Conservation (phyloP, 2,329 filamentous ascomycete species). For the Coniella lustricola region DNA sequence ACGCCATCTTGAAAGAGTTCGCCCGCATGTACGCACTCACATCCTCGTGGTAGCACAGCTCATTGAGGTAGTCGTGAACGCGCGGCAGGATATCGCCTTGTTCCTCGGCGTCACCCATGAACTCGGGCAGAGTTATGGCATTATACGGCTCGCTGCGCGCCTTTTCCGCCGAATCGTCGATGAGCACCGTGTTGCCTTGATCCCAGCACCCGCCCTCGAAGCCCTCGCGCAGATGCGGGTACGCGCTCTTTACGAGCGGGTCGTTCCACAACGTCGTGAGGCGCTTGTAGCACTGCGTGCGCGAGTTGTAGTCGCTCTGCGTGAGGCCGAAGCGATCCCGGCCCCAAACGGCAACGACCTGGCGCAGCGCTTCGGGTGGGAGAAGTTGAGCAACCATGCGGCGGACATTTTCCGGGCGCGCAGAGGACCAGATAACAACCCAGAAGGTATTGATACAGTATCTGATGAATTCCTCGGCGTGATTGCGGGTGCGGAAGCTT, state of each 20-base stretch:
- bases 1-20: conserved; percentile 39
- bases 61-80: conserved; percentile 56
- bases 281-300: conserved; percentile 86
- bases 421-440: conserved; percentile 89
- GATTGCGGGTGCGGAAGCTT: conserved; percentile 59
- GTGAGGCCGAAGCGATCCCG: conserved; percentile 69
- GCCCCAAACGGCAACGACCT: conserved; percentile 67
- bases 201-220: conserved; percentile 50
- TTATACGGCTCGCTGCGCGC: conserved; percentile 78
- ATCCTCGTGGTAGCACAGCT: conserved; percentile 46
- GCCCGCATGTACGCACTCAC: conserved; percentile 54
- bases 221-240: conserved; percentile 31
- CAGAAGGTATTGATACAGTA: conserved; percentile 69
- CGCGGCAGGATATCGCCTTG: conserved; percentile 41
- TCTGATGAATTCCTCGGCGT: conserved; percentile 60
- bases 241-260: conserved; percentile 32
- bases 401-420: conserved; percentile 63
- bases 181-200: conserved; percentile 79
- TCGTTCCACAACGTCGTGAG: conserved; percentile 65
- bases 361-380: conserved; percentile 39
- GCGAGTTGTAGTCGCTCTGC: conserved; percentile 53
- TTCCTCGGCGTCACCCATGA: conserved; percentile 42
- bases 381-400: conserved; percentile 63
- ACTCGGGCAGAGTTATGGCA: conserved; percentile 74
- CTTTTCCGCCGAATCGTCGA: conserved; percentile 81